Conservation (phyloP, 1,284 basidiomycete genomes). For the Schizopora paradoxa region DNA sequence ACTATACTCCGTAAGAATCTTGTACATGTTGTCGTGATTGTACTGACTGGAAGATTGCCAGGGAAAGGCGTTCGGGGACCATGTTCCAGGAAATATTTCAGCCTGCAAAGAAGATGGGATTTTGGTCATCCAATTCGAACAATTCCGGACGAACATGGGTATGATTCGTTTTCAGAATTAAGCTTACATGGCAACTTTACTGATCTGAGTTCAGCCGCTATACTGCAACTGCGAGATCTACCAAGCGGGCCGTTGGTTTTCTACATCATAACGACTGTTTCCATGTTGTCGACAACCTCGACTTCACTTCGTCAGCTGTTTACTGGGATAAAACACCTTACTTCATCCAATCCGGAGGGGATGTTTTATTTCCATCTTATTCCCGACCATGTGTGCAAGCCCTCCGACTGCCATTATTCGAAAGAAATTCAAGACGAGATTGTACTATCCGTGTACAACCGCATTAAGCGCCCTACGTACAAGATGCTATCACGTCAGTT, state of each 20-base stretch:
- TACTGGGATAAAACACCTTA: slow-evolving; percentile 48
- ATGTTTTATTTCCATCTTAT: slow-evolving; percentile 62
- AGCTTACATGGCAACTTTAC: neutral
- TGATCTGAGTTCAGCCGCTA: slow-evolving; percentile 35
- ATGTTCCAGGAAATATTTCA: slow-evolving; percentile 44
- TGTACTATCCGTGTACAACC: slow-evolving; percentile 63
- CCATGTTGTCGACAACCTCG: slow-evolving; percentile 52
- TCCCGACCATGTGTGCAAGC: slow-evolving; percentile 53
- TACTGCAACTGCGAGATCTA: slow-evolving; percentile 43
- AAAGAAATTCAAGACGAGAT: slow-evolving; percentile 37
- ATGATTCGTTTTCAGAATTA: slow-evolving; percentile 20
- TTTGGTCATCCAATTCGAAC: slow-evolving; percentile 55
- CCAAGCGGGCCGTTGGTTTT: slow-evolving; percentile 46
- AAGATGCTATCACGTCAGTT: slow-evolving; percentile 53
- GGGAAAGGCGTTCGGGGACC: slow-evolving; percentile 56
- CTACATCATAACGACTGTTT: slow-evolving; percentile 60
- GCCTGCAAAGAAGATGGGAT: slow-evolving; percentile 48
- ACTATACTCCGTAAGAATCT: slow-evolving; percentile 51
- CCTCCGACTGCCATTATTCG: slow-evolving; percentile 36
- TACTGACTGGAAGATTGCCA: slow-evolving; percentile 26
- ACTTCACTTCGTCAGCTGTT: slow-evolving; percentile 60
- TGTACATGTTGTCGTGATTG: neutral
- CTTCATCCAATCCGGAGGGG: slow-evolving; percentile 37
- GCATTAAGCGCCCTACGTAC: slow-evolving; percentile 54
- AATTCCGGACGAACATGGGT: slow-evolving; percentile 62